Evolutionary conservation across 2,329 filamentous ascomycete genomes (phyloP), one percentile per base, ranked within the genome.

Genomic region (Ceratocystis cacaofunesta): DNA sequence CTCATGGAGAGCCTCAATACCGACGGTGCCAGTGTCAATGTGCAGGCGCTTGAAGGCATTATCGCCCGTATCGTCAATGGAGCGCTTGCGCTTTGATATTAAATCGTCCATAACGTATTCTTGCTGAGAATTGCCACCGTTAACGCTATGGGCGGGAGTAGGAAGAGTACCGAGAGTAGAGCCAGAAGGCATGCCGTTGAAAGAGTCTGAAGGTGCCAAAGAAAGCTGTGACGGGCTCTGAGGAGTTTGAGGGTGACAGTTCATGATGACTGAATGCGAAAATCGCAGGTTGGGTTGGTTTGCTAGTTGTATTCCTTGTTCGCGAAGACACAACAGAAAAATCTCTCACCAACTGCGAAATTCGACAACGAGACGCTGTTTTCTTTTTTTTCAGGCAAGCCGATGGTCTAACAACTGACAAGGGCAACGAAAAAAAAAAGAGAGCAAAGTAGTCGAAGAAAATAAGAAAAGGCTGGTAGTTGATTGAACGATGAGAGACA

Each of bases 161-260:
- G 83, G 84, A 68, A 86, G 75, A 58, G 82, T 79, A 68, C 78
- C 78, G 63, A 32, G 41, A 41, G 79, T 77, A 69, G 78, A 76
- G 66, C 78, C 78, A 66, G 78, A 76, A n/a, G 55, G 55, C 73
- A 80, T 80, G 66, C 81, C 82, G 70, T 75, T 77, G 70, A 77
- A 78, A 72, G 78, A 76, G 76, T 78, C 82, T 67, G 76, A 77
- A 70, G 78, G 80, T 70, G 77, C 80, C 69, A 81, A 80, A 69
- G 81, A 84, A 72, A 80, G 78, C 73, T 84, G 81, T 72, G 82
- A 85, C 72, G 84, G 84, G 74, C 84, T 86, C 78, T 86, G 83
- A 73, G 84, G 84, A 70, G 84, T 86, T 72, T 83, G 83, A 71
- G 84, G 84, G 74, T 85, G 83, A 78, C 82, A 85, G 76, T 82